Conservation (phyloP, 78 protist genomes). For the Ministeria vibrans region DNA sequence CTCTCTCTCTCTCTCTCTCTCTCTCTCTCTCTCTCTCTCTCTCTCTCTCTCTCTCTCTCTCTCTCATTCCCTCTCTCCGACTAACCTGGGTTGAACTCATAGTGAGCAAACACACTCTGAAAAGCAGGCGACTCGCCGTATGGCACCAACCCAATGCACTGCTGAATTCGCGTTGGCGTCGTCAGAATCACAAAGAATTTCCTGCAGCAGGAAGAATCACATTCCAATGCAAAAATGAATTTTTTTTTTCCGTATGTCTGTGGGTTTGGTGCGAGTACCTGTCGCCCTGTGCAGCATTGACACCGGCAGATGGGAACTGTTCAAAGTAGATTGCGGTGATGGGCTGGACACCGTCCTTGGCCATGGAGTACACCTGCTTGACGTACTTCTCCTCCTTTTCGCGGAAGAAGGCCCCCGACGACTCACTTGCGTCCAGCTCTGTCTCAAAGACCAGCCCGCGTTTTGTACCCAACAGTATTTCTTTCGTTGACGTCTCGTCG, state of each 20-base stretch:
- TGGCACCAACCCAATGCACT: constrained; percentile 27
- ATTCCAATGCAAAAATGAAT: too few relatives aligned
- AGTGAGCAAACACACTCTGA: constrained; percentile 35
- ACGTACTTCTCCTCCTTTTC: constrained; percentile 11
- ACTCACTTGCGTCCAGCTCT: constrained; percentile 32
- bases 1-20: too few relatives aligned
- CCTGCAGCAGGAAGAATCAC: neutral
- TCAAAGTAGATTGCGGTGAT: constrained; percentile 56
- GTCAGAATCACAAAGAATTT: constrained; percentile 52
- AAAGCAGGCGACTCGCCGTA: neutral
- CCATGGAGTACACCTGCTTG: constrained; percentile 39
- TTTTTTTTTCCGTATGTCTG: too few relatives aligned
- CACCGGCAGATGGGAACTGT: neutral
- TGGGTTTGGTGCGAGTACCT: too few relatives aligned
- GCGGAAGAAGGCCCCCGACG: constrained; percentile 4
- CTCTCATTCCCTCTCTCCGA: too few relatives aligned
- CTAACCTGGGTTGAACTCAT: constrained; percentile 3
- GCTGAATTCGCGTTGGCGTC: constrained; percentile 54
- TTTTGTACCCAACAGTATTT: constrained; percentile 51
- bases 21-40: too few relatives aligned
- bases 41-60: too few relatives aligned
- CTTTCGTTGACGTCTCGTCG: constrained; percentile 11
- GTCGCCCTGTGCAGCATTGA: neutral
- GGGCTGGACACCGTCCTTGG: constrained; percentile 21
- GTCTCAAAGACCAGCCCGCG: constrained; percentile 58